Evolutionary conservation across 257 asterid species (phyloP).

Genomic region (Prunella vulgaris): DNA sequence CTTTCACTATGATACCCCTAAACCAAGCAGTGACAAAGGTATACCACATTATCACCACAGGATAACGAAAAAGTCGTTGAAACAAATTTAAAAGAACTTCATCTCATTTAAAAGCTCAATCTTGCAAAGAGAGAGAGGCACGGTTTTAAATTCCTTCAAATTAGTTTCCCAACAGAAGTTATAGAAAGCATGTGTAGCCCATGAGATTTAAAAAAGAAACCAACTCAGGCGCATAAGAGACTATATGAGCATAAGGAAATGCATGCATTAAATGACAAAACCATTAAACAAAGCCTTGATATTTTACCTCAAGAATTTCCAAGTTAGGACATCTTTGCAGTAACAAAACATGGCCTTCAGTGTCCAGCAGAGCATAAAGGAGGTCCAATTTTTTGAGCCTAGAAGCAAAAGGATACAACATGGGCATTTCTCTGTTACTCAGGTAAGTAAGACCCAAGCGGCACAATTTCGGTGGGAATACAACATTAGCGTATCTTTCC

Average conservation of each 20-base stretch:
- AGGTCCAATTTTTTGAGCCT: conserved; percentile 70
- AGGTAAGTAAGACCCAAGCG: conserved; percentile 61
- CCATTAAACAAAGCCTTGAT: not conserved
- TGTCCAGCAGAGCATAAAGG: conserved; percentile 77
- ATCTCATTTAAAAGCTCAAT: no score
- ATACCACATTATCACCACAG: not conserved
- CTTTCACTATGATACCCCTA: not conserved
- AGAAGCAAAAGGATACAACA: conserved; percentile 59
- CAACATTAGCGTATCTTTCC: conserved; percentile 37
- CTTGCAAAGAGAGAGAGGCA: no score
- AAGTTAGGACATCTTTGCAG: conserved; percentile 68
- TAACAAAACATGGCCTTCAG: conserved; percentile 71
- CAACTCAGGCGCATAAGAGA: not conserved
- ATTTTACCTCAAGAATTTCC: conserved; percentile 71
- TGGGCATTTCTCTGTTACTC: conserved; percentile 57
- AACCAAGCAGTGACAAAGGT: not conserved
- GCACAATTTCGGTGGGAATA: conserved; percentile 49
- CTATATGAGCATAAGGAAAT: not conserved
- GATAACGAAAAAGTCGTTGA: no score
- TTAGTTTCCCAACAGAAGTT: not conserved
- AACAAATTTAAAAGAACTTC: not conserved
- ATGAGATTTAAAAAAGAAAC: not conserved
- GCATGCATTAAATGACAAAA: conserved; percentile 5
- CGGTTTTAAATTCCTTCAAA: no score
- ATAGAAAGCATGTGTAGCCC: not conserved